phyloP scores from a whole-genome alignment of 83 land plant species.

The Picea mariana region DNA sequence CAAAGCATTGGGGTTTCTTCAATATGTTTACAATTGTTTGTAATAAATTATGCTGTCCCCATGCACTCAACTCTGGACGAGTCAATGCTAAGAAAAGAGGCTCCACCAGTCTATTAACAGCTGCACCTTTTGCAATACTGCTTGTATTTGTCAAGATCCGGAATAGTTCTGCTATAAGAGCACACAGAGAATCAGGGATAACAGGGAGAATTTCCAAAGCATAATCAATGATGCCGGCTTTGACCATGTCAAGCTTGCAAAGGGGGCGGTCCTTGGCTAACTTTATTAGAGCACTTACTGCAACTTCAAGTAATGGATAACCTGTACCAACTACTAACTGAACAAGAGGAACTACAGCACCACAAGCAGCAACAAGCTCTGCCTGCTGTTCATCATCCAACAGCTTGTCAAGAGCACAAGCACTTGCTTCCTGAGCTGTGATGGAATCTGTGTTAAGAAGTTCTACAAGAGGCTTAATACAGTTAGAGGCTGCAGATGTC shows the following conservation, averaged over 20 bases:
- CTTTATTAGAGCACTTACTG: slow-evolving; percentile 67
- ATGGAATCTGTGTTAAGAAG: too few species aligned
- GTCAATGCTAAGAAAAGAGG: slow-evolving; percentile 50
- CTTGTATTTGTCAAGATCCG: slow-evolving; percentile 81
- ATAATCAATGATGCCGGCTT: slow-evolving; percentile 68
- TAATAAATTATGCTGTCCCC: too few species aligned
- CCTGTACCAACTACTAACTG: slow-evolving; percentile 52
- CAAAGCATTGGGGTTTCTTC: too few species aligned
- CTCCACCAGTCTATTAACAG: slow-evolving; percentile 64
- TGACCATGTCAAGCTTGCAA: slow-evolving; percentile 82
- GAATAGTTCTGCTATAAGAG: slow-evolving; percentile 67
- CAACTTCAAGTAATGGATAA: slow-evolving; percentile 49
- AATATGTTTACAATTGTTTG: too few species aligned
- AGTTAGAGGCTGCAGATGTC: too few species aligned
- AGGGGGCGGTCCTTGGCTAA: slow-evolving; percentile 79
- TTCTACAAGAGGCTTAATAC: too few species aligned
- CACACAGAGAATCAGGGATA: slow-evolving; percentile 56
- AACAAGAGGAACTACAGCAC: too few species aligned
- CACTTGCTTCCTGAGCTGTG: too few species aligned
- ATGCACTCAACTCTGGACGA: too few species aligned
- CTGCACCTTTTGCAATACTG: slow-evolving; percentile 70
- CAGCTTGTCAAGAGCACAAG: too few species aligned
- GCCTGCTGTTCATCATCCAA: too few species aligned
- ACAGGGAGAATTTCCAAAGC: slow-evolving; percentile 60
- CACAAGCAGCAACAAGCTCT: too few species aligned